Conservation (phyloP, 768 basidiomycete species). For the Dictyophora rubrovolvata region DNA sequence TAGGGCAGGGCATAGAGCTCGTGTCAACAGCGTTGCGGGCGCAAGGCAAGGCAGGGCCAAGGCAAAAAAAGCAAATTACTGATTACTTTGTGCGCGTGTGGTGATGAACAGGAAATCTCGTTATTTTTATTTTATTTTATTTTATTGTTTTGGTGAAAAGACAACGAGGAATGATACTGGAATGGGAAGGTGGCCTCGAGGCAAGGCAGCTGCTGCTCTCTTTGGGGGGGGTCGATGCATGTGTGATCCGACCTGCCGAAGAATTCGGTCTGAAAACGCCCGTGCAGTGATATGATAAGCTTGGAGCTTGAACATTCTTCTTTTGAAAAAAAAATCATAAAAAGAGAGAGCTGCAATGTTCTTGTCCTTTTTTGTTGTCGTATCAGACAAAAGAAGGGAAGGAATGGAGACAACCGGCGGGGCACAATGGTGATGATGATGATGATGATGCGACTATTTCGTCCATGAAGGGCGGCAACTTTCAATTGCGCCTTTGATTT, state of each 20-base stretch:
- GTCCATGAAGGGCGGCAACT: too few relatives aligned
- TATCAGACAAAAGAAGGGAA: too few relatives aligned
- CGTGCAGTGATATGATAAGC: not conserved
- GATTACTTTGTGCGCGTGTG: too few relatives aligned
- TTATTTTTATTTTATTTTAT: not conserved
- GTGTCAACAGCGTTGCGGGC: slow-evolving; percentile 9
- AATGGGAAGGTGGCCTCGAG: slow-evolving; percentile 9
- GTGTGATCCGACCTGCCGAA: slow-evolving; percentile 10
- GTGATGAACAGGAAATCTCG: not conserved
- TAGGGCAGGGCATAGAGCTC: slow-evolving; percentile 4
- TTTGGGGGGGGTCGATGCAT: too few relatives aligned
- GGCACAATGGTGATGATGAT: too few relatives aligned
- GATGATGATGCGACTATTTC: too few relatives aligned
- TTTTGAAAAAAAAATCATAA: too few relatives aligned
- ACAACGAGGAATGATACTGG: slow-evolving; percentile 1
- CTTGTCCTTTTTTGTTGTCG: too few relatives aligned
- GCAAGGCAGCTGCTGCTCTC: not conserved
- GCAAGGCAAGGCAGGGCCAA: not conserved
- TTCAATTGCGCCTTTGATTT: too few relatives aligned
- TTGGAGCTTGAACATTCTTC: not conserved
- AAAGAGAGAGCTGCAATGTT: too few relatives aligned
- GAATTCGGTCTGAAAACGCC: not conserved
- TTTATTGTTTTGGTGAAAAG: not conserved
- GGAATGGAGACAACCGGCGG: too few relatives aligned
- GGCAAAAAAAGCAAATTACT: not conserved